Conservation (phyloP, 805 yeast species). For the Isabelozyma pseudorhagii region DNA sequence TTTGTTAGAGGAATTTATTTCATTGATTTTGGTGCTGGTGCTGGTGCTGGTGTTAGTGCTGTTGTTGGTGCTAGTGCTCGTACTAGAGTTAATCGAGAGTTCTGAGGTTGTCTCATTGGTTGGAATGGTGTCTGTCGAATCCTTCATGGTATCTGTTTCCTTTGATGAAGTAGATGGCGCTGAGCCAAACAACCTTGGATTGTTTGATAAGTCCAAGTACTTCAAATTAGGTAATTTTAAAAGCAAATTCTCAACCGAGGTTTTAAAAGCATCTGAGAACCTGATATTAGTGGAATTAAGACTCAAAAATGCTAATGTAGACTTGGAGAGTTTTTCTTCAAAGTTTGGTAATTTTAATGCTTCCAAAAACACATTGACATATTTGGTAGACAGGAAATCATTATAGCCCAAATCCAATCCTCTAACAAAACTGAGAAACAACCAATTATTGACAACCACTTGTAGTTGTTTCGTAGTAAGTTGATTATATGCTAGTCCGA, state of each 20-base stretch:
- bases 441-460: conserved; percentile 55
- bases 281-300: conserved; percentile 60
- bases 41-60: background rate
- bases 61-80: background rate
- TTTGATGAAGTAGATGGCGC: background rate
- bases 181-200: conserved; percentile 63
- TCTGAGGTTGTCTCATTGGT: too few species aligned
- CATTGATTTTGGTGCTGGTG: background rate
- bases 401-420: conserved; percentile 88
- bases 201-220: conserved; percentile 73
- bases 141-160: background rate
- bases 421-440: conserved; percentile 42
- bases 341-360: conserved; percentile 17
- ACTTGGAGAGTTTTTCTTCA: conserved; percentile 13
- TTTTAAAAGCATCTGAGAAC: conserved; percentile 46
- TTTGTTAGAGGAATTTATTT: background rate
- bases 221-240: conserved; percentile 57
- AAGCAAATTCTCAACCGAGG: conserved; percentile 48
- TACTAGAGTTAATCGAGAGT: too few species aligned
- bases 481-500: conserved; percentile 79
- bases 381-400: conserved; percentile 46
- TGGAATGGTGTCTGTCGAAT: too few species aligned
- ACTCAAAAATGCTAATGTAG: conserved; percentile 47
- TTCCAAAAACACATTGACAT: conserved; percentile 37
- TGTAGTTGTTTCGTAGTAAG: conserved; percentile 57